A percentile compares a stretch with the other conserved stretches of the same genome.
These are phyloP conservation scores for Barnettozyma wickerhamii DNA, from an alignment of 805 yeast genomes.

Conservation along the genomic window DNA sequence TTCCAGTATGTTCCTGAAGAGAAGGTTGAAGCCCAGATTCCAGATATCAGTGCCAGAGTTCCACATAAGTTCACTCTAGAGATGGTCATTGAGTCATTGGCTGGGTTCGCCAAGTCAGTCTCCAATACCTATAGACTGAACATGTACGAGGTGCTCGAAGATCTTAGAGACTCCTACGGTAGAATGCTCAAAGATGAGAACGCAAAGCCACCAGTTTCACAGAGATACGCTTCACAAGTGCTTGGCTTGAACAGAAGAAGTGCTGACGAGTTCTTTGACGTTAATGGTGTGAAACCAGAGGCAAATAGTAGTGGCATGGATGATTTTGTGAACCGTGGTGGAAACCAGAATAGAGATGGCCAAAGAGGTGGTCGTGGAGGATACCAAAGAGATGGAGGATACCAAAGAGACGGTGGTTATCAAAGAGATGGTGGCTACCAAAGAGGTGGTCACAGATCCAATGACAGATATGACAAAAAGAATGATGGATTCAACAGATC, in stretches of 20 bases:
- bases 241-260: conserved; percentile 20
- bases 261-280: conserved; percentile 19
- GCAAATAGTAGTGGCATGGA: background rate
- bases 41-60: conserved; percentile 24
- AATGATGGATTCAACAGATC: conserved; percentile 1
- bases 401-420: background rate
- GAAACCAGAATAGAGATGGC: too few species aligned
- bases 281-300: background rate
- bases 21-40: conserved; percentile 30
- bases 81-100: conserved; percentile 29
- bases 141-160: conserved; percentile 29
- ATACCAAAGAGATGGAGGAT: background rate
- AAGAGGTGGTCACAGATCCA: conserved; percentile 6
- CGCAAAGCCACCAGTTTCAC: conserved; percentile 19
- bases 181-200: conserved; percentile 20
- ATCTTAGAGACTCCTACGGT: conserved; percentile 27
- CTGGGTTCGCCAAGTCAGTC: conserved; percentile 34
- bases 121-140: conserved; percentile 30
- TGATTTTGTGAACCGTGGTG: background rate
- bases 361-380: background rate
- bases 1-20: conserved; percentile 34
- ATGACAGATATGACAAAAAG: conserved; percentile 4
- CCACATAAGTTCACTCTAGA: conserved; percentile 28
- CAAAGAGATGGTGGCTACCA: conserved; percentile 3
- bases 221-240: conserved; percentile 19